Percentiles rank a stretch among this genome's conserved stretches.
These are phyloP conservation scores for Vigna radiata DNA, from an alignment of 306 rosid genomes.

Conservation along the genomic window DNA sequence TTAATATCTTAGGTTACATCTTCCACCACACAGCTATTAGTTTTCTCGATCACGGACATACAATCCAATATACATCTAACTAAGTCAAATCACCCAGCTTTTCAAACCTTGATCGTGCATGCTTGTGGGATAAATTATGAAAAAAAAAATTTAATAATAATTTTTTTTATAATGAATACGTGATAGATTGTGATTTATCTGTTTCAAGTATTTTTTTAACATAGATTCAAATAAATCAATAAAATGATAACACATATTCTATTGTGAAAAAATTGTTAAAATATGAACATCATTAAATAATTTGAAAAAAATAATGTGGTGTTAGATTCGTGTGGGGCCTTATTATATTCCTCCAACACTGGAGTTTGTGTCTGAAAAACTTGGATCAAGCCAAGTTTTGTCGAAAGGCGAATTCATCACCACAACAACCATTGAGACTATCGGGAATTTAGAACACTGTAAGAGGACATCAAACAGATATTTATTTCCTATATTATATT, in stretches of 20 bases:
- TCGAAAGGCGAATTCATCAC: constrained; percentile 51
- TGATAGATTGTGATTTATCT: no score
- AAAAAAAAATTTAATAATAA: no score
- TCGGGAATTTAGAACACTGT: constrained; percentile 65
- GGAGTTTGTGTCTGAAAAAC: constrained; percentile 47
- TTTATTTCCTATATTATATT: constrained; percentile 2
- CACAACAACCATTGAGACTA: background rate
- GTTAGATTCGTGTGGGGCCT: constrained; percentile 47
- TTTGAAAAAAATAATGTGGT: constrained; percentile 1
- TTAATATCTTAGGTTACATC: constrained; percentile 40
- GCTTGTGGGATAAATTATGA: background rate
- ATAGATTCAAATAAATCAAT: no score
- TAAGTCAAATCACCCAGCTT: background rate
- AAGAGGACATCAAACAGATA: constrained; percentile 50
- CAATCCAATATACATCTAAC: constrained; percentile 40
- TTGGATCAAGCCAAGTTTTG: constrained; percentile 47
- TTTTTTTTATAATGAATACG: no score
- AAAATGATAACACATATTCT: no score
- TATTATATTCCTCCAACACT: background rate
- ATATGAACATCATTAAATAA: no score
- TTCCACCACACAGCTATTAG: constrained; percentile 41
- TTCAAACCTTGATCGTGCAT: background rate
- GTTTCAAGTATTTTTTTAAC: no score
- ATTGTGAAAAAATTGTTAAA: no score
- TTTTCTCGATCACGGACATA: constrained; percentile 38